Evolutionary conservation across 179 eudicot genomes (phyloP).

Genomic region (Gypsophila paniculata): DNA sequence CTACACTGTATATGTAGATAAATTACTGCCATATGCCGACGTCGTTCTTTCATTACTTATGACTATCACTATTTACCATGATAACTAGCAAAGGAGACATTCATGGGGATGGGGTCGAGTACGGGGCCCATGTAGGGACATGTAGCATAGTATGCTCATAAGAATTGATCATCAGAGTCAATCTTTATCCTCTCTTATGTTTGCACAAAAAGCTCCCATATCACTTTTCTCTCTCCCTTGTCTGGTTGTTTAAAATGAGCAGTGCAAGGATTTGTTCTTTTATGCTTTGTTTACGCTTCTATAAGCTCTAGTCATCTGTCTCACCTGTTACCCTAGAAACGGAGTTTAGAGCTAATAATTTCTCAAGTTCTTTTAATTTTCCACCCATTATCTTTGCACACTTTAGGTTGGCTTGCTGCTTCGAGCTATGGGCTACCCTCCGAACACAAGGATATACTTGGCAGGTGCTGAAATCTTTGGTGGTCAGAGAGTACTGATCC

Average conservation of each 20-base stretch:
- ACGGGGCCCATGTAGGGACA: not conserved
- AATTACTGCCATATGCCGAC: not conserved
- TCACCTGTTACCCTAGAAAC: conserved; percentile 1
- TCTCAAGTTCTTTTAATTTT: not conserved
- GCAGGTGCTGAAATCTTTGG: conserved; percentile 94
- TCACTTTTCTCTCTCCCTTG: not conserved
- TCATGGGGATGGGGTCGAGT: not conserved
- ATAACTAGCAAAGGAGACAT: not conserved
- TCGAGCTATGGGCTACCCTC: conserved; percentile 89
- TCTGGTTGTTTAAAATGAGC: not conserved
- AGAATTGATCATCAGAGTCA: not conserved
- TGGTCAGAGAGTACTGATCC: conserved; percentile 85
- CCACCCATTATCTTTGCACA: not conserved
- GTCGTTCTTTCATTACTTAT: not conserved
- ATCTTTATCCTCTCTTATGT: not conserved
- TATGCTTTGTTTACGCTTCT: not conserved
- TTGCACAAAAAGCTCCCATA: not conserved
- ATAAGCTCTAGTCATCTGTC: too few relatives aligned
- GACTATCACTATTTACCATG: too few relatives aligned
- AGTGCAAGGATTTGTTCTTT: not conserved
- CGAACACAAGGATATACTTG: conserved; percentile 73
- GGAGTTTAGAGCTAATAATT: not conserved
- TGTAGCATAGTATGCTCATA: not conserved
- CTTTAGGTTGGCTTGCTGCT: conserved; percentile 87
- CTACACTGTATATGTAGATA: not conserved